Conservation (phyloP, 2,329 filamentous ascomycete genomes). For the Coniochaeta hoffmannii region DNA sequence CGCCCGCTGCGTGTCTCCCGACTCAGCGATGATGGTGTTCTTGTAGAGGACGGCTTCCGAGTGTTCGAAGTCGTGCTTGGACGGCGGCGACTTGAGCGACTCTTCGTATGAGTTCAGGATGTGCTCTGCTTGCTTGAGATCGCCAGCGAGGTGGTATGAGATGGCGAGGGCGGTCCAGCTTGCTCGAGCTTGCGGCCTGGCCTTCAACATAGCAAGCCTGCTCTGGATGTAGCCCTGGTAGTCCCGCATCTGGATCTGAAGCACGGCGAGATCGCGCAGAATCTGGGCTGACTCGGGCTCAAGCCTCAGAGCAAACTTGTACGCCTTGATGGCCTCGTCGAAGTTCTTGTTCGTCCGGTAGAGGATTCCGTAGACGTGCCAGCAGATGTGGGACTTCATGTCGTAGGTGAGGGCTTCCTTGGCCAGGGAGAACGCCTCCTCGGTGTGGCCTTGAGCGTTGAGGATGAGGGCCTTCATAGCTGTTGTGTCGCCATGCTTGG, state of each 20-base stretch:
- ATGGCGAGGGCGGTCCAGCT: conserved; percentile 98
- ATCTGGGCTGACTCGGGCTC: conserved; percentile 95
- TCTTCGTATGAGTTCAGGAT: conserved; percentile 89
- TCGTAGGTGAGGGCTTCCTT: conserved; percentile 90
- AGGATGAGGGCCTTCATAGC: conserved; percentile 98
- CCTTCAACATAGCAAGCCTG: conserved; percentile 78
- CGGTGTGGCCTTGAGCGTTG: conserved; percentile 83
- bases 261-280: conserved; percentile 82
- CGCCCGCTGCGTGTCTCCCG: conserved; percentile 73
- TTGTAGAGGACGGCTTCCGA: conserved; percentile 94
- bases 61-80: conserved; percentile 78
- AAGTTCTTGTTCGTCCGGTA: conserved; percentile 96
- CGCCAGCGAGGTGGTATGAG: conserved; percentile 84
- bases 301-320: conserved; percentile 87
- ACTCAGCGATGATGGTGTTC: conserved; percentile 87
- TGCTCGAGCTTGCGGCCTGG: conserved; percentile 72
- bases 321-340: conserved; percentile 97
- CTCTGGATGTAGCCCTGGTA: conserved; percentile 91
- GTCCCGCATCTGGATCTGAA: conserved; percentile 96
- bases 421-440: conserved; percentile 88
- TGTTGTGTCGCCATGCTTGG: conserved; percentile 95
- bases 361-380: conserved; percentile 95
- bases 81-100: conserved; percentile 74
- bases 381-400: conserved; percentile 99
- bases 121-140: conserved; percentile 79